phyloP scores from a whole-genome alignment of 352 stramenopile genomes.

The Albugo candida region DNA sequence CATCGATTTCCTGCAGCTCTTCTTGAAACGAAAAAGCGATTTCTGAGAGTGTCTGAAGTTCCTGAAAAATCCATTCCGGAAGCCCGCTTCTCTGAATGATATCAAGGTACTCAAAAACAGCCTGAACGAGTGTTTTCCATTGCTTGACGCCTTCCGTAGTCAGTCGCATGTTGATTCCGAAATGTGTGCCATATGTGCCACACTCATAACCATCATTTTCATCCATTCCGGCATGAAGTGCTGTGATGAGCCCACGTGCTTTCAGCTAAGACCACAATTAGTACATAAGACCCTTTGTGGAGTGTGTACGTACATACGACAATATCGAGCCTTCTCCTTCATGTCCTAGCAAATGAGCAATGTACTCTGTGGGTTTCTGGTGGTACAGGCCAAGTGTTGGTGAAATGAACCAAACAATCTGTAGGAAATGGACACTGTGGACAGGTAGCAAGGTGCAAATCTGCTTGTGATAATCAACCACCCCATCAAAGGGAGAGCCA shows the following conservation, averaged over 20 bases:
- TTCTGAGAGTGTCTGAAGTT: slow-evolving; percentile 34
- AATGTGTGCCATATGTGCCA: slow-evolving; percentile 39
- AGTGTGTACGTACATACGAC: slow-evolving; percentile 27
- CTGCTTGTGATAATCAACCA: slow-evolving; percentile 16
- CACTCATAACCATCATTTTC: slow-evolving; percentile 56
- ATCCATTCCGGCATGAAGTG: slow-evolving; percentile 45
- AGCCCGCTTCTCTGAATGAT: slow-evolving; percentile 31
- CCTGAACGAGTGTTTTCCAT: slow-evolving; percentile 34
- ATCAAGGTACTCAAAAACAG: slow-evolving; percentile 44
- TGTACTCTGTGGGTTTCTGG: slow-evolving; percentile 61
- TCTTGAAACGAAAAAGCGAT: slow-evolving; percentile 66
- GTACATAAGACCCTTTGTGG: neutral
- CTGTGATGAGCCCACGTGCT: slow-evolving; percentile 47
- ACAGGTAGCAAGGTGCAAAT: slow-evolving; percentile 54
- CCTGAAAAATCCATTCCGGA: slow-evolving; percentile 53
- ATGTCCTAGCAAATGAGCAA: slow-evolving; percentile 59
- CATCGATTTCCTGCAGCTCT: slow-evolving; percentile 40
- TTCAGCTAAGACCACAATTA: slow-evolving; percentile 29
- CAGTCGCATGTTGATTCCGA: slow-evolving; percentile 57
- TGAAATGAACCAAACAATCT: slow-evolving; percentile 63
- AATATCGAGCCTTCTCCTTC: slow-evolving; percentile 70
- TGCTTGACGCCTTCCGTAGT: slow-evolving; percentile 34
- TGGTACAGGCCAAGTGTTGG: slow-evolving; percentile 41
- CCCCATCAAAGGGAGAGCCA: slow-evolving; percentile 29
- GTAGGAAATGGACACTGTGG: slow-evolving; percentile 54